Conservation (phyloP, 1,284 basidiomycete genomes). For the Volvariella surrecta region DNA sequence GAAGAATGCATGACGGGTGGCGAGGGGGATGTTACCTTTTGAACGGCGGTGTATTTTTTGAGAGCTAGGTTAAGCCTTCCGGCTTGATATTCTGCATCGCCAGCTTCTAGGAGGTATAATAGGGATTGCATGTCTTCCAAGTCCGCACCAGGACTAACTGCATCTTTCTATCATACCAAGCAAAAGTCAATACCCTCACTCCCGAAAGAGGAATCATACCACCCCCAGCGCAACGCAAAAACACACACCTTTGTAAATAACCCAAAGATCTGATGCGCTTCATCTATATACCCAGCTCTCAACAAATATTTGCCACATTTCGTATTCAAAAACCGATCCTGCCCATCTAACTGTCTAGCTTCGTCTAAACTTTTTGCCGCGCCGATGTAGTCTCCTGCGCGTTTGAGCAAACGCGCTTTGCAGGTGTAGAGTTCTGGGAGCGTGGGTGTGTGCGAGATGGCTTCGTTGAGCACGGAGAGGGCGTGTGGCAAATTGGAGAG, state of each 20-base stretch:
- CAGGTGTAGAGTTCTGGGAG: conserved; percentile 88
- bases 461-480: conserved; percentile 56
- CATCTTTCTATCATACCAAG: conserved; percentile 64
- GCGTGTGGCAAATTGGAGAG: conserved; percentile 49
- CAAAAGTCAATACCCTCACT: conserved; percentile 4
- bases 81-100: conserved; percentile 56
- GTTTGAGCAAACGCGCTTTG: conserved; percentile 81
- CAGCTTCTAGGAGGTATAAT: conserved; percentile 84
- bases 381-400: conserved; percentile 72
- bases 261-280: conserved; percentile 68
- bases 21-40: conserved; percentile 41
- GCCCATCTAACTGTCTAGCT: conserved; percentile 83
- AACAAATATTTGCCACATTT: conserved; percentile 92
- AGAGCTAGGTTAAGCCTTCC: conserved; percentile 76
- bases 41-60: conserved; percentile 78
- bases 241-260: conserved; percentile 79
- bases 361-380: conserved; percentile 79
- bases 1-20: neutral
- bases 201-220: neutral
- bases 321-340: conserved; percentile 94
- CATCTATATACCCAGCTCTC: conserved; percentile 70
- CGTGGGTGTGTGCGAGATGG: conserved; percentile 85
- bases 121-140: conserved; percentile 95
- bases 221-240: neutral
- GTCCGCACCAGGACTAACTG: conserved; percentile 69